Base-by-base conservation (phyloP, 768 basidiomycete species). In the Mycena filopes region DNA sequence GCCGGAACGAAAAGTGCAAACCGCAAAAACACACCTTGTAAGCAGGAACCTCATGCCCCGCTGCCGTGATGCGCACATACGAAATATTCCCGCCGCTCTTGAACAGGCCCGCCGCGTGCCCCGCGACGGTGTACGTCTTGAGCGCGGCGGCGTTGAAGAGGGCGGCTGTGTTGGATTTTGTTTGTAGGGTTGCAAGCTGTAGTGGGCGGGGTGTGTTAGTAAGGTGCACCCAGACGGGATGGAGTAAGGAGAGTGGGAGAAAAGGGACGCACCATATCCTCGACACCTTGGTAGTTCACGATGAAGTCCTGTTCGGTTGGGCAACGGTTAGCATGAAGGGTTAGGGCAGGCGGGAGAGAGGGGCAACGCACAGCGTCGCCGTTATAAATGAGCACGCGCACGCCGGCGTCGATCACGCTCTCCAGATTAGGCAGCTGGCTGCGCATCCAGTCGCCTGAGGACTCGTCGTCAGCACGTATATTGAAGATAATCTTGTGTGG, bases 391-490 rank as follows among this genome's bases (percentile, higher is more conserved):
- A 79, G 61, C 21, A 78, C 79, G 26, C 80, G 58, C 50, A 83
- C 81, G 42, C 81, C 81, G 20, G 81, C 71, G 51, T 82, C 72
- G 72, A 84, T 81, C 16, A 83, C 80, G 10, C 60, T 73, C 69
- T 82, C 81, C 25, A 83, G 69, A 49, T 68, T 29, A 9, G 69
- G 65, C n/a, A 67, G 60, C 11, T 79, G 80, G 60, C 79, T 83
- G 48, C 79, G 75, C 86, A 89, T 89, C 87, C 86, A 89, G 68
- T 90, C 88, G 23, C 82, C 83, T 82, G 45, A n/a, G 18, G n/a
- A n/a, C n/a, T n/a, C n/a, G n/a, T n/a, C n/a, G n/a, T n/a, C n/a
- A n/a, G n/a, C n/a, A n/a, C n/a, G n/a, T n/a, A n/a, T n/a, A n/a
- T n/a, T n/a, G n/a, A n/a, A n/a, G n/a, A n/a, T n/a, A n/a, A n/a